Conservation (phyloP, 768 basidiomycete genomes). For the Trichaptum fuscoviolaceum region DNA sequence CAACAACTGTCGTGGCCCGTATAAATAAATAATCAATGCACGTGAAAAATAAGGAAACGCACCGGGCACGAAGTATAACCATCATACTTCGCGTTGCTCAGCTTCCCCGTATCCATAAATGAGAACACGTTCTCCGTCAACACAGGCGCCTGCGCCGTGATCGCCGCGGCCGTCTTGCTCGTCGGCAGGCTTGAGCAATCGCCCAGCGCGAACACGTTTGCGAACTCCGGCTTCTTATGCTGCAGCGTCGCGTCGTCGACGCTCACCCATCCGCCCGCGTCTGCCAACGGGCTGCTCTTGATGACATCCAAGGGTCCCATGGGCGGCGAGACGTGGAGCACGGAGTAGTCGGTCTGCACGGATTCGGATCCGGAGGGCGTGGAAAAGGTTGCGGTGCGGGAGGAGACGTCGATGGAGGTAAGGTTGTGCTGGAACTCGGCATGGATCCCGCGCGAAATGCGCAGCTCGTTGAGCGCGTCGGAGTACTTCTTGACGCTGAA, state of each 20-base stretch:
- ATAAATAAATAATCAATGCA: not conserved
- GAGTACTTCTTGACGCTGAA: slow-evolving; percentile 97
- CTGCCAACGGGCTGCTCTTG: slow-evolving; percentile 71
- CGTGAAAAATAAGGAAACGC: slow-evolving; percentile 21
- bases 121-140: slow-evolving; percentile 84
- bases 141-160: slow-evolving; percentile 87
- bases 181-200: slow-evolving; percentile 91
- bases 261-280: slow-evolving; percentile 84
- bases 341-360: slow-evolving; percentile 69
- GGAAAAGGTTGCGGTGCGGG: slow-evolving; percentile 82
- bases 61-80: slow-evolving; percentile 90
- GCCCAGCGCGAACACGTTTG: slow-evolving; percentile 87
- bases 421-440: slow-evolving; percentile 83
- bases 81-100: slow-evolving; percentile 70
- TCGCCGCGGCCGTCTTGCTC: slow-evolving; percentile 93
- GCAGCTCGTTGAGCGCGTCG: slow-evolving; percentile 73
- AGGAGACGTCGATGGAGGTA: slow-evolving; percentile 60
- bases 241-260: slow-evolving; percentile 78
- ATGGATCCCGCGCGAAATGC: slow-evolving; percentile 74
- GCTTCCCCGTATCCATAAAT: slow-evolving; percentile 64
- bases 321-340: slow-evolving; percentile 85
- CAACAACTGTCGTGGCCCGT: slow-evolving; percentile 44
- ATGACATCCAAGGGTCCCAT: slow-evolving; percentile 86
- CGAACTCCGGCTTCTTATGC: slow-evolving; percentile 73
- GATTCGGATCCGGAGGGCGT: slow-evolving; percentile 58